phyloP scores from a whole-genome alignment of 2,329 filamentous ascomycete genomes.

The Metarhizium sp. region DNA sequence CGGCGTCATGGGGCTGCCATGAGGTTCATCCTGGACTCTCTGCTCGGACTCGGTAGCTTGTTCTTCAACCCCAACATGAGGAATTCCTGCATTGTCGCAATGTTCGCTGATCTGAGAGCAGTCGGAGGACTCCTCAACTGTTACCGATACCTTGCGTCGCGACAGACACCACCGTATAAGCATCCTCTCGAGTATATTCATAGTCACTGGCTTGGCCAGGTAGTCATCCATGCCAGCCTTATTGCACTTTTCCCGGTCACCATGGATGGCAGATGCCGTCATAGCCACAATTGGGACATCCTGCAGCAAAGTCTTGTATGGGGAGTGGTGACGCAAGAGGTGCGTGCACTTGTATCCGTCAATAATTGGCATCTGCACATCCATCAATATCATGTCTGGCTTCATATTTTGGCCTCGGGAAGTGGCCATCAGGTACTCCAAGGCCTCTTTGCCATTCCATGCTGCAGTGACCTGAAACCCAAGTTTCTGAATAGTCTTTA shows the following conservation, averaged over 20 bases:
- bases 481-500: slow-evolving; percentile 64
- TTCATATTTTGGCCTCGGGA: slow-evolving; percentile 39
- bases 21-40: slow-evolving; percentile 17
- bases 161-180: slow-evolving; percentile 55
- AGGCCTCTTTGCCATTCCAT: slow-evolving; percentile 70
- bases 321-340: slow-evolving; percentile 56
- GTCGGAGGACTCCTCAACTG: slow-evolving; percentile 26
- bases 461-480: slow-evolving; percentile 62
- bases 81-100: slow-evolving; percentile 32
- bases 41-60: slow-evolving; percentile 9
- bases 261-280: slow-evolving; percentile 71
- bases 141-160: slow-evolving; percentile 15
- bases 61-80: slow-evolving; percentile 24
- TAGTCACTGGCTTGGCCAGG: slow-evolving; percentile 63
- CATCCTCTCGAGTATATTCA: slow-evolving; percentile 59
- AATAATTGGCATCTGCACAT: slow-evolving; percentile 67
- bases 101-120: slow-evolving; percentile 36
- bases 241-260: slow-evolving; percentile 65
- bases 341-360: slow-evolving; percentile 74
- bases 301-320: slow-evolving; percentile 50
- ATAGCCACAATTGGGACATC: slow-evolving; percentile 71
- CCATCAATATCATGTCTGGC: slow-evolving; percentile 71
- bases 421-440: slow-evolving; percentile 59
- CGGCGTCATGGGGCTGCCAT: slow-evolving; percentile 28
- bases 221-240: slow-evolving; percentile 71